Base-by-base conservation (phyloP, 2,329 filamentous ascomycete genomes). In the Fusarium lyarnte region DNA sequence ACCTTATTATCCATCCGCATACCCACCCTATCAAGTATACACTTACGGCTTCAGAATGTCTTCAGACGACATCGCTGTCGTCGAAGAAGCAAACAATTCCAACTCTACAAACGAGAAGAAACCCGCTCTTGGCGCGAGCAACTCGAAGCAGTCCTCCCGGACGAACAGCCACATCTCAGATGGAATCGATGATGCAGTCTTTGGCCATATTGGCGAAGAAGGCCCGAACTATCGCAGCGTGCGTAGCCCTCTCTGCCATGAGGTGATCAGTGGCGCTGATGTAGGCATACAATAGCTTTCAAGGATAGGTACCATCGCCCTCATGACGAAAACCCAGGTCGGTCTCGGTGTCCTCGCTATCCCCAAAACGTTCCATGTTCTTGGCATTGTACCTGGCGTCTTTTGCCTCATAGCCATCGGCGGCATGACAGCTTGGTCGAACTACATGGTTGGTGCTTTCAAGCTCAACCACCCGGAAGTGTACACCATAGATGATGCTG, bases 401-500 rank as follows among this genome's bases (percentile, higher is more conserved):
- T 82, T 87, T 31, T 79, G 81, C 31, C 78, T 87, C 11, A 42
- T 81, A 6, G 61, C 73, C 6, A 81, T 87, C 33, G 82, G 79
- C 3, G 65, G 35, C 25, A 85, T 87, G 69, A 86, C 85, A 0
- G 84, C 83, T 5, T 87, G 85, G 85, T 85, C 84, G 5, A 80
- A 81, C 58, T 86, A 85, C 67, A 84, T 86, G 29, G 79, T 87
- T 16, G 85, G 84, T 13, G 74, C 79, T n/a, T 88, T 88, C 79
- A 88, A 88, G 70, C 69, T 85, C 41, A 79, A 79, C 14, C 86
- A 88, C 70, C 83, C 82, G 6, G 81, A 85, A 41, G 84, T 88
- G 4, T 88, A 88, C 73, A 82, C 84, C 31, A 85, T 88, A 60
- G 86, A 87, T 52, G 87, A 88, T 73, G 86, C 83, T 5, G 86